A percentile compares a stretch with the other conserved stretches of the same genome.
Conservation (phyloP, 108 stramenopile genomes). For the Fragilariopsis cylindrus region DNA sequence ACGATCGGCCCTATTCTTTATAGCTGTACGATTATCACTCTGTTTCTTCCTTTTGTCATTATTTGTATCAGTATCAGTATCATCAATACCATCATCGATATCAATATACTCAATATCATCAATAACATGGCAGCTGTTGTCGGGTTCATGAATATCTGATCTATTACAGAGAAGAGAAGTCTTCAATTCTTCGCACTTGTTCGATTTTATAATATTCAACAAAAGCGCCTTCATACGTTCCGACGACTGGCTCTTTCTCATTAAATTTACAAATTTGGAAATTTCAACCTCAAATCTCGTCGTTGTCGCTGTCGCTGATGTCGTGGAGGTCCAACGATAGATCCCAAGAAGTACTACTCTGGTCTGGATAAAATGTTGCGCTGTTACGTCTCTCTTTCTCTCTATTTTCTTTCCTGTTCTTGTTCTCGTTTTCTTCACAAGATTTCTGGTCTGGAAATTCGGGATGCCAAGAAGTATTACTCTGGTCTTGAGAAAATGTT, state of each 20-base stretch:
- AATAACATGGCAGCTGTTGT: background rate
- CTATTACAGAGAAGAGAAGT: background rate
- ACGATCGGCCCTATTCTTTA: background rate
- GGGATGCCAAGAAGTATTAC: background rate
- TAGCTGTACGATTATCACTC: background rate
- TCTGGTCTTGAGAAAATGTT: too few species aligned
- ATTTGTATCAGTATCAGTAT: too few species aligned
- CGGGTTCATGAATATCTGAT: background rate
- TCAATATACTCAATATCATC: background rate
- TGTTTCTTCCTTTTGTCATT: too few species aligned
- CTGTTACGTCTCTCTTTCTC: background rate
- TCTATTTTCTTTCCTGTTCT: background rate
- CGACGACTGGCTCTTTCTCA: constrained; percentile 4
- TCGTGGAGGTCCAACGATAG: too few species aligned
- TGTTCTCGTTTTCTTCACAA: background rate
- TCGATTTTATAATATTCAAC: constrained; percentile 5
- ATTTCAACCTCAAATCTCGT: background rate
- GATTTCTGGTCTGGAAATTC: background rate
- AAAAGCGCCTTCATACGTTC: constrained; percentile 2
- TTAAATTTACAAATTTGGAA: background rate
- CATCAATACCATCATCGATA: background rate
- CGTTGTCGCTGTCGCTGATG: background rate
- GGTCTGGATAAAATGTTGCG: background rate
- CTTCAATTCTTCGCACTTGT: constrained; percentile 1
- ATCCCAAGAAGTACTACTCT: too few species aligned